phyloP scores from a whole-genome alignment of 768 basidiomycete species.

The Podaxis sp. region DNA sequence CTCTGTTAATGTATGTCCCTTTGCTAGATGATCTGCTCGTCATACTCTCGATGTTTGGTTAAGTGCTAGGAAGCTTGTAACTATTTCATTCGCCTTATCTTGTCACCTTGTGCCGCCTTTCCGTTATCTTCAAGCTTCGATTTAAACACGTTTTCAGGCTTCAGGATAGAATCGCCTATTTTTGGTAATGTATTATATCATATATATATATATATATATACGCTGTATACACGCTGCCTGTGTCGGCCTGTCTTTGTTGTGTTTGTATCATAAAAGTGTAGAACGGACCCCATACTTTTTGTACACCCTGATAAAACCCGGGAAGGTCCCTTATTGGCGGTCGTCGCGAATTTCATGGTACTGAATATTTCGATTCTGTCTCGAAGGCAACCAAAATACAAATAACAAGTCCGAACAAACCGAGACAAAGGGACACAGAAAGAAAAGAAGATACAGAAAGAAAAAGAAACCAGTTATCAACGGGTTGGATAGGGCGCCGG shows the following conservation, averaged over 20 bases:
- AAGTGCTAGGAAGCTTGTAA: slow-evolving; percentile 16
- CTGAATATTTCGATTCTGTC: neutral
- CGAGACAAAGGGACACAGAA: neutral
- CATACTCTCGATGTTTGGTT: slow-evolving; percentile 54
- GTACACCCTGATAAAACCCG: neutral
- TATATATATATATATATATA: slow-evolving; percentile 1
- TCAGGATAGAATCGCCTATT: neutral
- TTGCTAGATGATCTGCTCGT: slow-evolving; percentile 49
- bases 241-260: neutral
- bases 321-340: neutral
- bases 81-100: neutral
- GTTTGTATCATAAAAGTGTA: neutral
- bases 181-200: too few relatives aligned
- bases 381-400: neutral
- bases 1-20: neutral
- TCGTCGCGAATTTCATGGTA: neutral
- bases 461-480: neutral
- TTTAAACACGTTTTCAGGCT: neutral
- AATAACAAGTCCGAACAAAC: slow-evolving; percentile 1
- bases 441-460: neutral
- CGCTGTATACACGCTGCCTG: neutral
- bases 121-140: neutral
- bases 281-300: neutral
- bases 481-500: slow-evolving; percentile 16
- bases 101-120: neutral